Base-by-base conservation (phyloP, 2,329 filamentous ascomycete species). In the Coniochaeta ligniaria region DNA sequence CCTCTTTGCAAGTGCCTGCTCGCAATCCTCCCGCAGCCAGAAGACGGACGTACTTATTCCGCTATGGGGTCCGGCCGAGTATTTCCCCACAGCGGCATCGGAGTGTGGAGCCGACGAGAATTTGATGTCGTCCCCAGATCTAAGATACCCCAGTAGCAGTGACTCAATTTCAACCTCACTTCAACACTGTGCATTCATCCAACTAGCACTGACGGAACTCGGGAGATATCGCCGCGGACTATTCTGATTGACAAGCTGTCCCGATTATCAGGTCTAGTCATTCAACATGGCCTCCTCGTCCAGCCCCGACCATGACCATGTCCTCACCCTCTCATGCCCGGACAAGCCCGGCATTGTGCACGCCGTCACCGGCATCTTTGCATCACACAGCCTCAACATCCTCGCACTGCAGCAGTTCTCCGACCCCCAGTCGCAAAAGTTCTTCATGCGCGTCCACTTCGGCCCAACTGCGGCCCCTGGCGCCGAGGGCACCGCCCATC, bases 371-470 rank as follows among this genome's bases (percentile, higher is more conserved):
- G 89, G 87, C 63, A 81, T 94, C 67, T 83, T 95, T 64, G 89
- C 90, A 55, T 76, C 82, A 63, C 83, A 90, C 73, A 83, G 85
- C 68, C 82, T 93, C 76, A 95, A 92, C 75, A 91, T 95, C 71
- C 79, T 94, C 65, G 90, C 95, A 75, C 83, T 92, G 65, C 90
- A 92, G 76, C 91, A 95, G 76, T 95, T 91, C 79, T 89, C 86
- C 47, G 91, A 94, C 75, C 84, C 86, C 28, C 83, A 80, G 26
- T 89, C 87, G 22, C 78, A 89, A 71, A 88, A 83, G 61, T 95
- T 95, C 80, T 95, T 95, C 78, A 94, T 95, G 91, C 85, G 91
- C 71, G 89, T 94, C 67, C 90, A 93, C 74, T 94, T 94, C 68
- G 88, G 85, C 11, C 83, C 88, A 62, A 80, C 79, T 6, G 73